Evolutionary conservation across 2,329 filamentous ascomycete genomes (phyloP).

Genomic region (Ascochyta lentis): DNA sequence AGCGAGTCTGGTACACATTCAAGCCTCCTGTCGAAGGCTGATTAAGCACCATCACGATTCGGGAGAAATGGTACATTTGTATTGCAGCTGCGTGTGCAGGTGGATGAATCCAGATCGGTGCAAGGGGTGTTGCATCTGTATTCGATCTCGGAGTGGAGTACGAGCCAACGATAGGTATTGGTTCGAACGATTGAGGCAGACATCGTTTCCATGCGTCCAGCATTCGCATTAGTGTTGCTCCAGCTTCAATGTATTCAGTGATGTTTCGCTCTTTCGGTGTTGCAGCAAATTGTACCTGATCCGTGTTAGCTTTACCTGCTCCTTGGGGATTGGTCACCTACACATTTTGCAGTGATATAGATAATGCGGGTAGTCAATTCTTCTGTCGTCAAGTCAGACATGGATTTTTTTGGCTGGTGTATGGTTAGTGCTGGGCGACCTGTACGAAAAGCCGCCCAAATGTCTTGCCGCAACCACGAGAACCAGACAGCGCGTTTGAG

Average conservation of each 20-base stretch:
- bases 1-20: conserved; percentile 54
- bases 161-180: conserved; percentile 43
- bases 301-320: conserved; percentile 38
- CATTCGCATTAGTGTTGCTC: conserved; percentile 56
- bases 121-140: conserved; percentile 12
- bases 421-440: conserved; percentile 63
- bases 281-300: conserved; percentile 60
- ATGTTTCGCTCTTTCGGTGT: conserved; percentile 54
- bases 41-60: conserved; percentile 60
- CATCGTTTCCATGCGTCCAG: conserved; percentile 58
- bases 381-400: conserved; percentile 56
- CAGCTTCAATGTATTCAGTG: conserved; percentile 50
- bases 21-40: conserved; percentile 59
- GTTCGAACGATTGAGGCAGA: conserved; percentile 53
- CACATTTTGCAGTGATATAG: conserved; percentile 63
- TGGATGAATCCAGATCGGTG: conserved; percentile 39
- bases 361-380: conserved; percentile 62
- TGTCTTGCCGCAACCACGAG: conserved; percentile 69
- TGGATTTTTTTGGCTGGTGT: conserved; percentile 61
- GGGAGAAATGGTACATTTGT: conserved; percentile 61
- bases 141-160: conserved; percentile 16
- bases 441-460: conserved; percentile 69
- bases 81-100: conserved; percentile 52
- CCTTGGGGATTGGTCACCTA: conserved; percentile 57
- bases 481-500: conserved; percentile 68